Evolutionary conservation across 2,329 filamentous ascomycete species (phyloP).

Genomic region (Seiridium unicorne): DNA sequence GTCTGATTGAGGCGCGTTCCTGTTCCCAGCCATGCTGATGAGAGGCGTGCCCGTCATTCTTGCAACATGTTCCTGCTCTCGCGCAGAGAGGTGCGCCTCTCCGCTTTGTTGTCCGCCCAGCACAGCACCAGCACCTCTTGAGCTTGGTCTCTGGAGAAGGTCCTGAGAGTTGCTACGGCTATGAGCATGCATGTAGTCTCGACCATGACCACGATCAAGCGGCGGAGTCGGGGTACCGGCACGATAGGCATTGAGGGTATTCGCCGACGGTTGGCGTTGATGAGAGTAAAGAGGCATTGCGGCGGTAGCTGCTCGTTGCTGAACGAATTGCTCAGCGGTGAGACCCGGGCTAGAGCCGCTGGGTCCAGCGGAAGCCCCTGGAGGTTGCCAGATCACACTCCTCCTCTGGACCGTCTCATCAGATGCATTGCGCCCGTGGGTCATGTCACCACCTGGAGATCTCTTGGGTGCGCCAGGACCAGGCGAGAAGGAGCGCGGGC

Average conservation of each 20-base stretch:
- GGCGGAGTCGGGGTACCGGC: constrained; percentile 42
- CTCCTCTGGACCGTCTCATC: constrained; percentile 45
- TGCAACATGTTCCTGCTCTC: constrained; percentile 87
- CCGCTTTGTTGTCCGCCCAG: constrained; percentile 37
- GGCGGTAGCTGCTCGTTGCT: constrained; percentile 65
- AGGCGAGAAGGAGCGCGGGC: constrained; percentile 31
- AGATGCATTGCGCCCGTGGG: constrained; percentile 46
- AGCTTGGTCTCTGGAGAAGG: constrained; percentile 42
- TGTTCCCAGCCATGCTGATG: constrained; percentile 62
- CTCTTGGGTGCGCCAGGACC: constrained; percentile 10
- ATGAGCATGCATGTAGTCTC: constrained; percentile 38
- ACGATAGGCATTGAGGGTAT: constrained; percentile 38
- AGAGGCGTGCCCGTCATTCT: constrained; percentile 76
- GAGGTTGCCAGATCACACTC: constrained; percentile 77
- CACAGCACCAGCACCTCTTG: constrained; percentile 51
- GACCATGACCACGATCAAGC: constrained; percentile 37
- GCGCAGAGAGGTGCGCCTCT: constrained; percentile 70
- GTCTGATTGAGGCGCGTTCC: constrained; percentile 48
- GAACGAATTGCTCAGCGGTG: constrained; percentile 80
- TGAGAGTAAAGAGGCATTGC: constrained; percentile 58
- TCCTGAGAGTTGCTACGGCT: constrained; percentile 47
- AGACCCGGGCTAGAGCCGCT: constrained; percentile 47
- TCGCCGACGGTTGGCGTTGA: constrained; percentile 56
- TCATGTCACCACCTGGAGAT: constrained; percentile 21
- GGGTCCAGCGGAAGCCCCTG: constrained; percentile 40